Evolutionary conservation across 202 grass and related monocot species (phyloP), one percentile per base, ranked within the genome.

Genomic region (Elaeis oleifera): DNA sequence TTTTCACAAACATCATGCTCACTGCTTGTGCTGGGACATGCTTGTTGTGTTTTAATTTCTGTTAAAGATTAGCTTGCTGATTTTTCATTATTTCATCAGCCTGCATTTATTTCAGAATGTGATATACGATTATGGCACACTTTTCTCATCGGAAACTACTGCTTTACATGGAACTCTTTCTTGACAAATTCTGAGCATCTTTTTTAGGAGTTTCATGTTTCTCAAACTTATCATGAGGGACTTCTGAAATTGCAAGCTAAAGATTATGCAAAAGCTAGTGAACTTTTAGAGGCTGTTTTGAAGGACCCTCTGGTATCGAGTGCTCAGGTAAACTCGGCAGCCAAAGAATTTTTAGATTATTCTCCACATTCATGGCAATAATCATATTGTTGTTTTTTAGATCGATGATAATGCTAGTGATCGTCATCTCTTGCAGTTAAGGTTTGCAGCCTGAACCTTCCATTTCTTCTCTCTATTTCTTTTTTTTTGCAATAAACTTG

Each of bases 181-280:
- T 44, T 13, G 11, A 44, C 36, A 44, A 44, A 44, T 44, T 44
- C 36, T 44, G 36, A 44, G 36, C 3, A 44, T 44, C 36, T 14
- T 56, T 78, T 64, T 65, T 76, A 89, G 92, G 88, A 97, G 63
- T 97, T 88, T 70, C 74, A 81, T 53, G 84, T 97, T 77, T 91
- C 87, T 71, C 82, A 97, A 65, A 97, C 88, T 56, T 97, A 97
- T 69, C 92, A 91, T 4, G 88, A 97, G 17, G 88, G 84, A 2
- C 92, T 91, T 57, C 68, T 89, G 49, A 97, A 89, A 39, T 70
- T 97, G 68, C 92, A 97, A 82, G 68, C 70, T 58, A 89, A 97
- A 80, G 75, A 89, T 39, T 91, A 78, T 65, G 23, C 67, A 67
- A 89, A 84, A 86, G 84, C 88, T 63, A 36, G 79, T 58, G 79